Evolutionary conservation across 208 protist genomes (phyloP), one percentile per base, ranked within the genome.

Genomic region (Crithidia thermophila): DNA sequence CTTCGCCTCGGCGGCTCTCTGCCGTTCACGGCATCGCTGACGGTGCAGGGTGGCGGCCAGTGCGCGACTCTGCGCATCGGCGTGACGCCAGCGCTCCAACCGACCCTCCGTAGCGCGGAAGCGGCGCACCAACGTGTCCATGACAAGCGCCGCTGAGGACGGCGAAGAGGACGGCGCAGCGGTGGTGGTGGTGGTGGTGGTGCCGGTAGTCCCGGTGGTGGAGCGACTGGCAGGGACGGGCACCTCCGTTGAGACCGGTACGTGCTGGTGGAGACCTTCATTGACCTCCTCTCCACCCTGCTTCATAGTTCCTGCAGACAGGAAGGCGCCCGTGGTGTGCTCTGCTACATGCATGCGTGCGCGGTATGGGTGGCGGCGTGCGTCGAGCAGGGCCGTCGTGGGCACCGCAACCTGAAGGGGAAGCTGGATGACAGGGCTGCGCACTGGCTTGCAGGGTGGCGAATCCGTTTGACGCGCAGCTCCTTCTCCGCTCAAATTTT

Each of bases 81-180:
- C 23, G 23, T 59, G 60, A 27, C 69, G 69, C 69, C 69, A 75
- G 37, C 42, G 53, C 5, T 45, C 37, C 9, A 75, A 55, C n/a
- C 60, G 69, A 9, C 43, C 40, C 46, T 75, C 69, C 37, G 65
- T 57, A 0, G 69, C 60, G 16, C 37, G 61, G 53, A 65, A 75
- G 33, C 69, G 69, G 21, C 61, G 69, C 42, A 69, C 69, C 16
- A 75, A 23, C 33, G 69, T 64, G 36, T 75, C 53, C 61, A 75
- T 68, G 20, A 69, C 69, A 3, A 68, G 31, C 7, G 53, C 60
- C 14, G 31, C n/a, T 2, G 53, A 16, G 8, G 69, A 42, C n/a
- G 61, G 61, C 14, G 69, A 36, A 0, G 61, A 47, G 49, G 61
- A 67, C 27, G 6, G 13, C 6, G 31, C 2, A 11, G 52, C 18